phyloP scores from a whole-genome alignment of 495 filamentous ascomycete species.

The Hypoxylon fuscum region DNA sequence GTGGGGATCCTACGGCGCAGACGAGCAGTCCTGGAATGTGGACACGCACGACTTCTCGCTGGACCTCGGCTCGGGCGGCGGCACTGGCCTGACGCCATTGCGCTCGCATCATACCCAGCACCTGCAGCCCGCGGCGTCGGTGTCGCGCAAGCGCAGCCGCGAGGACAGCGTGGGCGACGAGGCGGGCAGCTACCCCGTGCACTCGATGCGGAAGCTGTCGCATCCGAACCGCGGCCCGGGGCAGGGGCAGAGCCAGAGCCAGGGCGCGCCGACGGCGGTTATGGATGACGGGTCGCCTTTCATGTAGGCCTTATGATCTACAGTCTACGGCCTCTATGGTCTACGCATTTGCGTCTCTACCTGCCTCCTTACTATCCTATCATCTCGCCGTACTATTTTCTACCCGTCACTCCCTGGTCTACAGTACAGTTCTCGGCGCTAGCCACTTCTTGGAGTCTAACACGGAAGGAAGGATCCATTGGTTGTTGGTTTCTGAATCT shows the following conservation, averaged over 20 bases:
- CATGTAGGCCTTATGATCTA: too few species aligned
- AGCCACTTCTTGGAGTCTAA: slow-evolving; percentile 1
- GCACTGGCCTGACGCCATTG: slow-evolving; percentile 13
- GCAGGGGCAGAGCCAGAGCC: too few species aligned
- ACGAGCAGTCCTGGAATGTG: slow-evolving; percentile 18
- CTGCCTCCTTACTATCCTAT: not conserved
- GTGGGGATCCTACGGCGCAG: slow-evolving; percentile 7
- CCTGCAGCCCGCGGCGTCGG: not conserved
- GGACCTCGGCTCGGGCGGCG: not conserved
- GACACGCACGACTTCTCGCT: slow-evolving; percentile 28
- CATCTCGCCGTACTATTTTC: not conserved
- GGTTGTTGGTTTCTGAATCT: too few species aligned
- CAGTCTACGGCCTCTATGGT: too few species aligned
- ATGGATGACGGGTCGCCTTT: slow-evolving; percentile 36
- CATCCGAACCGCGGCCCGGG: slow-evolving; percentile 19
- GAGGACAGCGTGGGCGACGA: slow-evolving; percentile 34
- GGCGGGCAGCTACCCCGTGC: slow-evolving; percentile 36
- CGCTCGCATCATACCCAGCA: slow-evolving; percentile 14
- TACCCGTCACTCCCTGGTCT: not conserved
- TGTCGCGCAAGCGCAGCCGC: slow-evolving; percentile 33
- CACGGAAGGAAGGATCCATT: too few species aligned
- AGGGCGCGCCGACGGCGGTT: slow-evolving; percentile 37
- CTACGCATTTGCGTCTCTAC: too few species aligned
- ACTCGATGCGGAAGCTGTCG: slow-evolving; percentile 42
- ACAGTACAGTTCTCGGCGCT: slow-evolving; percentile 3